Percentiles rank a stretch among this genome's conserved stretches.
These are phyloP conservation scores for Neofusicoccum cordaticola DNA, from an alignment of 2,329 filamentous ascomycete genomes.

Conservation along the genomic window DNA sequence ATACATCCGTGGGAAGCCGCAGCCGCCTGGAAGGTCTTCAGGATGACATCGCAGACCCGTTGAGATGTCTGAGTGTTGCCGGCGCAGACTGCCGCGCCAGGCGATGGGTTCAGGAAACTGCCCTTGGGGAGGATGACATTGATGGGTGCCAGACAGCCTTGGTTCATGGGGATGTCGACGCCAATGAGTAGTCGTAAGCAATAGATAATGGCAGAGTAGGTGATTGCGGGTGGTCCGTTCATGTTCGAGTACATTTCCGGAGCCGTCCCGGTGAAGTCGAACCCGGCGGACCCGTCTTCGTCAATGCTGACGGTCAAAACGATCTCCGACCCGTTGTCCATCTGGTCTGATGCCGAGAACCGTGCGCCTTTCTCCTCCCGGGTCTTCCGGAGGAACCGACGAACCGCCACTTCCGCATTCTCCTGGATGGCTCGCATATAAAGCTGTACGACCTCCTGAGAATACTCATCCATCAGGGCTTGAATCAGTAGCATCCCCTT, in stretches of 20 bases:
- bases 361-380: neutral
- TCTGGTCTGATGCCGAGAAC: constrained; percentile 13
- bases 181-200: constrained; percentile 37
- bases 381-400: constrained; percentile 47
- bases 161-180: constrained; percentile 40
- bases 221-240: constrained; percentile 24
- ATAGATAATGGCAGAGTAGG: constrained; percentile 58
- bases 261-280: constrained; percentile 21
- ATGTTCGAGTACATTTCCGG: constrained; percentile 19
- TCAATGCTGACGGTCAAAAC: constrained; percentile 15
- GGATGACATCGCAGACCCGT: constrained; percentile 24
- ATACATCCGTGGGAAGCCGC: constrained; percentile 23
- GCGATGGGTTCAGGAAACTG: constrained; percentile 35
- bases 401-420: constrained; percentile 35
- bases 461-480: constrained; percentile 36
- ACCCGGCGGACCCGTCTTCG: constrained; percentile 17
- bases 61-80: constrained; percentile 21
- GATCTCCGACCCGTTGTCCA: constrained; percentile 21
- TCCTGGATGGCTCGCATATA: constrained; percentile 42
- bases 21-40: constrained; percentile 21
- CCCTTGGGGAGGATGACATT: constrained; percentile 33
- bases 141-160: constrained; percentile 39
- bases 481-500: constrained; percentile 36
- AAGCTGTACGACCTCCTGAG: constrained; percentile 34
- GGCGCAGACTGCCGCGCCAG: constrained; percentile 31